Evolutionary conservation across 805 yeast species (phyloP).

Genomic region (Yamadazyma sp.): DNA sequence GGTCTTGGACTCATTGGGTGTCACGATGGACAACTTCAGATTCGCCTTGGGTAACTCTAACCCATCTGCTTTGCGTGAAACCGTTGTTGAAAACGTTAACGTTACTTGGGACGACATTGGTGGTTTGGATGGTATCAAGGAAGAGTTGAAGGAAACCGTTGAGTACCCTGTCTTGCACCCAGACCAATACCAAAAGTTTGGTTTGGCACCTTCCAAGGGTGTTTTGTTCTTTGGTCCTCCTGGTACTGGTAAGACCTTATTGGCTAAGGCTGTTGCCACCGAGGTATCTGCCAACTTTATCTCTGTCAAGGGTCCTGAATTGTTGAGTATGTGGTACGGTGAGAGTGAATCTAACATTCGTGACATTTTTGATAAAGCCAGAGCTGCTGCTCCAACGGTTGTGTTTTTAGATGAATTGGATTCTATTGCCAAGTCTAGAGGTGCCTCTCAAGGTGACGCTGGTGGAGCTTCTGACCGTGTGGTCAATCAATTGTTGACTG

Average conservation of each 20-base stretch:
- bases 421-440: constrained; percentile 96
- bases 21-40: constrained; percentile 97
- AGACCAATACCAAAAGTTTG: constrained; percentile 97
- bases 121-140: constrained; percentile 94
- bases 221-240: constrained; percentile 99
- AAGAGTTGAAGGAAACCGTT: constrained; percentile 96
- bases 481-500: constrained; percentile 91
- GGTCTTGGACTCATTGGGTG: constrained; percentile 92
- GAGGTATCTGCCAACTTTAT: constrained; percentile 98
- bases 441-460: constrained; percentile 86
- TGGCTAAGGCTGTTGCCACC: constrained; percentile 99
- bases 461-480: constrained; percentile 97
- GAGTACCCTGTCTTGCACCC: constrained; percentile 99
- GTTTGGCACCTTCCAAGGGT: constrained; percentile 97
- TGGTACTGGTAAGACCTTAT: constrained; percentile 98
- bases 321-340: constrained; percentile 98
- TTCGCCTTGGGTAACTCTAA: constrained; percentile 97
- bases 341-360: constrained; percentile 97
- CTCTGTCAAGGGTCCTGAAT: constrained; percentile 95
- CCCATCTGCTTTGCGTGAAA: constrained; percentile 98
- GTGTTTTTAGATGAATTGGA: constrained; percentile 98
- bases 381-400: constrained; percentile 99
- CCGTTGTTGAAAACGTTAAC: constrained; percentile 97
- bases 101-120: constrained; percentile 99
- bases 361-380: constrained; percentile 96